Evolutionary conservation across 345 rosid species (phyloP), one percentile per base, ranked within the genome.

Genomic region (Angophora floribunda): DNA sequence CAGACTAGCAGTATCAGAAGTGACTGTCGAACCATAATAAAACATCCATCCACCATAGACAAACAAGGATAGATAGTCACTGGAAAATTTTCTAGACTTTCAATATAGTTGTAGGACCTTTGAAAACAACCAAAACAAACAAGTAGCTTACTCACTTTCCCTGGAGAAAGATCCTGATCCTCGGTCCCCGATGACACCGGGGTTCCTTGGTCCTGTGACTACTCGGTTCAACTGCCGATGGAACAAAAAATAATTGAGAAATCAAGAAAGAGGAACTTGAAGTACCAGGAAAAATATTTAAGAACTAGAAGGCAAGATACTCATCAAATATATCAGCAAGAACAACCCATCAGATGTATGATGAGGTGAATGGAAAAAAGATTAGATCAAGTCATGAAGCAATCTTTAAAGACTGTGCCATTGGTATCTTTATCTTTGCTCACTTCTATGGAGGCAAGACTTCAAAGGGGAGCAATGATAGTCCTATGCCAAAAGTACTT

Each of bases 131-230:
- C 44, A 36, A 51, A 88, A 44, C 24, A 36, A 21, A 14, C 22
- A 67, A 47, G 70, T 17, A 85, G 89, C 28, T 11, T 91, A 95
- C 99, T 97, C 90, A 97, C 99, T 97, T 96, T 97, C 99, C 91
- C 99, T 95, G 36, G 99, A 97, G 92, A 97, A 96, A 16, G 99
- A 96, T 32, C 98, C 97, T 57, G 99, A 97, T 89, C 97, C 95
- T 93, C 98, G 93, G 86, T 97, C 99, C 86, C 99, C 99, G 90
- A 96, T 97, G 32, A 97, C 95, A 89, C 99, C 99, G 30, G 94
- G 98, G 92, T 97, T 93, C 91, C 94, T 95, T 86, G 99, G 99
- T 63, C 99, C 99, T 3, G 96, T 91, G n/a, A 97, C 98, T 91
- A 92, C 95, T 93, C 99, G 94, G 91, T 96, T 97, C 93, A 97